phyloP scores from a whole-genome alignment of 305 asterid species.

The Salvia sclarea region DNA sequence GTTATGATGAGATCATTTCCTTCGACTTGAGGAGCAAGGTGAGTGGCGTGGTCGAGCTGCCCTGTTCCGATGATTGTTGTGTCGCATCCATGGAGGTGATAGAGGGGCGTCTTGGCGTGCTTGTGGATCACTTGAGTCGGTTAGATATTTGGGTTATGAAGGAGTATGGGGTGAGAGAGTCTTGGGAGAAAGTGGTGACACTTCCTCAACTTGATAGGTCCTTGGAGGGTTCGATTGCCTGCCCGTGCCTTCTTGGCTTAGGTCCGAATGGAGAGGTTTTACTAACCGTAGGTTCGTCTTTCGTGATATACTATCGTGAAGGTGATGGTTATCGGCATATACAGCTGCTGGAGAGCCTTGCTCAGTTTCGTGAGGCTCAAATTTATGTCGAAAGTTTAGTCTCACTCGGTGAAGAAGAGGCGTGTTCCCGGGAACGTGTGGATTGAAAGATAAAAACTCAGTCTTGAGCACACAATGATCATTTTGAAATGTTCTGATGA shows the following conservation, averaged over 20 bases:
- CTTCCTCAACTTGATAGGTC: neutral
- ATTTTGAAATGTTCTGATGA: too few relatives aligned
- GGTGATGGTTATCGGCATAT: neutral
- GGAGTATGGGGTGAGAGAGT: conserved; percentile 29
- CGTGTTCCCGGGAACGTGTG: too few relatives aligned
- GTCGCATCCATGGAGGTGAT: conserved; percentile 22
- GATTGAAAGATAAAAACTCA: too few relatives aligned
- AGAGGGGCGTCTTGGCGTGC: conserved; percentile 36
- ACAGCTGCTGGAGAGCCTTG: neutral
- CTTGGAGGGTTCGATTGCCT: neutral
- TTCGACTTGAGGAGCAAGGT: conserved; percentile 35
- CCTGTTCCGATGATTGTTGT: neutral
- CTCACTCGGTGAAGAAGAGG: too few relatives aligned
- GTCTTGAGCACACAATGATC: too few relatives aligned
- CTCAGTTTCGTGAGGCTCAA: neutral
- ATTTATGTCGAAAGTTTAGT: too few relatives aligned
- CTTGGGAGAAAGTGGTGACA: too few relatives aligned
- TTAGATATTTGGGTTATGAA: conserved; percentile 38
- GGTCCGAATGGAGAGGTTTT: conserved; percentile 32
- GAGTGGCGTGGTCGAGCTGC: conserved; percentile 32
- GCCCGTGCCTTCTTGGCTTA: neutral
- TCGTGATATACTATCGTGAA: conserved; percentile 24
- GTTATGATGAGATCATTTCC: conserved; percentile 27
- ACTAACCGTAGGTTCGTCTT: conserved; percentile 7
- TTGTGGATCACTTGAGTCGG: conserved; percentile 6